Base-by-base conservation (phyloP, 2,329 filamentous ascomycete genomes). In the Pseudopithomyces chartarum region DNA sequence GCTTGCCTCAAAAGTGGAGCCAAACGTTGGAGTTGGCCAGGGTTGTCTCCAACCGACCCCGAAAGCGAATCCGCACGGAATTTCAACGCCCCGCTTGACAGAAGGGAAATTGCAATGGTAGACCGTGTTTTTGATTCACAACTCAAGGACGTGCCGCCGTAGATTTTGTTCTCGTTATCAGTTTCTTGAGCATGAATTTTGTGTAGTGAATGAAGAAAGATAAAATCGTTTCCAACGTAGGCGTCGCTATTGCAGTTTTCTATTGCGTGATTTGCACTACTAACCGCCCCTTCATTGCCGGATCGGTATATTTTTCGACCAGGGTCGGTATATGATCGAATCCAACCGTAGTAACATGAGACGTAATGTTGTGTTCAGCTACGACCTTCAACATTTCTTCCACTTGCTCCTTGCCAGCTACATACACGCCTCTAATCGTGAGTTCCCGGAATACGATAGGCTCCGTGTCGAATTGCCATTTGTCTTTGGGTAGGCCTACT, bases 401-500 rank as follows among this genome's bases (percentile, higher is more conserved):
- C 22, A 66, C 66, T n/a, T 68, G 58, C 4, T 62, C 59, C 23
- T 59, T 62, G 20, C 62, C 65, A 36, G 66, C 58, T 15, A 69
- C 68, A 59, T 68, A 70, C 50, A 61, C 66, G 33, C 67, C 68
- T 45, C 56, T 59, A 15, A 69, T 69, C 7, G 58, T 60, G 2
- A 69, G 58, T 45, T 70, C 67, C 23, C 60, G 61, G 45, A 69
- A 68, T 0, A 69, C 62, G 46, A 70, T 60, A 7, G 60, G 58
- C 15, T 68, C 65, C 1, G 64, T 62, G 36, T 68, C 62, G n/a
- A 70, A 68, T 8, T 66, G 59, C 63, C 64, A 68, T n/a, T 58
- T 63, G 19, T 65, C 64, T 43, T 60, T 63, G 2, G 65, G 67
- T 15, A 71, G 44, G 5, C 67, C 68, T 2, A 70, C 50, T 11